phyloP scores from a whole-genome alignment of 225 moss, liverwort and hornwort genomes.

The Neckera pumila region DNA sequence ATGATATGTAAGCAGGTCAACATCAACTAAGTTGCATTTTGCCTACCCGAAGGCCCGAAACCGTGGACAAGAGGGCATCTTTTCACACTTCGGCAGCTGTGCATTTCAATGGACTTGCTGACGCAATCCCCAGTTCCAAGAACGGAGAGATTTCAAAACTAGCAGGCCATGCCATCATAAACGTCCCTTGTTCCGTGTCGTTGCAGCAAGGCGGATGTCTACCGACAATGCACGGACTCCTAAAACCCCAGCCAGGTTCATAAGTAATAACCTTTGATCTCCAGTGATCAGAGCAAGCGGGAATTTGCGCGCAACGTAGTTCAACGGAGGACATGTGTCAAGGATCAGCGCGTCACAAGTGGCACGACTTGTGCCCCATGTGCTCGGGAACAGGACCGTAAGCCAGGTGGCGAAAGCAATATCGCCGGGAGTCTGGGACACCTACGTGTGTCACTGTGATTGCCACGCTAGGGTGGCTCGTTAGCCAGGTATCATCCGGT shows the following conservation, averaged over 20 bases:
- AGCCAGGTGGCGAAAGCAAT: constrained; percentile 4
- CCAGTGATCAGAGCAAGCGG: neutral
- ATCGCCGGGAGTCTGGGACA: neutral
- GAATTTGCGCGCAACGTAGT: neutral
- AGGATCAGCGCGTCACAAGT: neutral
- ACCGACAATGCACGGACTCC: neutral
- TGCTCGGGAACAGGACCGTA: neutral
- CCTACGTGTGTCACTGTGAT: neutral
- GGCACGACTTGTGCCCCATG: neutral
- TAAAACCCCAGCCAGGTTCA: neutral
- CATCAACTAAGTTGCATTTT: neutral
- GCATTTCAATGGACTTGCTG: neutral
- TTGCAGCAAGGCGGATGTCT: neutral
- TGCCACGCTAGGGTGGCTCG: neutral
- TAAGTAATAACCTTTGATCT: too few relatives aligned
- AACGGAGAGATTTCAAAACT: neutral
- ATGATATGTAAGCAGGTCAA: neutral
- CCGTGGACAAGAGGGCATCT: neutral
- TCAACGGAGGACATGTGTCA: neutral
- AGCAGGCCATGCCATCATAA: neutral
- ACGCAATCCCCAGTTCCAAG: neutral
- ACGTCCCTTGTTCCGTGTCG: neutral
- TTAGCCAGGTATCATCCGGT: neutral
- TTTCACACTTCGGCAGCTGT: neutral
- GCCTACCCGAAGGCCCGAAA: neutral